Percentiles rank a stretch among this genome's conserved stretches.
Evolutionary conservation across 192 early-diverging fungal genomes (phyloP).

Genomic region (Physocladia obscura): DNA sequence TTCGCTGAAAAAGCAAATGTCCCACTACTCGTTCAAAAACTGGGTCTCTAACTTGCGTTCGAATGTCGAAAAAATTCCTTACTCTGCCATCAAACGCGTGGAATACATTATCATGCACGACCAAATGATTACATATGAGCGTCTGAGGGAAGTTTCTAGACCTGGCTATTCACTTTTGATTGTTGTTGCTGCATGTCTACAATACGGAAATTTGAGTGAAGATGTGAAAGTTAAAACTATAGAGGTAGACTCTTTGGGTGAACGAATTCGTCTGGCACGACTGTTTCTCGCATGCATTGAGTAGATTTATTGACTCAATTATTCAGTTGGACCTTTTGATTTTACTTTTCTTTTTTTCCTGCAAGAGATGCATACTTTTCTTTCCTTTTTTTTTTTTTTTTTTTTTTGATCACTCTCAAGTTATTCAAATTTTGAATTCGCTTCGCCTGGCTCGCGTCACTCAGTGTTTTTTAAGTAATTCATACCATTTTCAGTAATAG

Average conservation of each 20-base stretch:
- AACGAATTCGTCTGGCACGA: background rate
- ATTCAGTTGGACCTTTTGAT: too few relatives aligned
- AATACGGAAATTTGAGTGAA: constrained; percentile 44
- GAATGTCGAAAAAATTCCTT: constrained; percentile 43
- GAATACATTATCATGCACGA: constrained; percentile 54
- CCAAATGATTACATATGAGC: constrained; percentile 53
- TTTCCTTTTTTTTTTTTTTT: background rate
- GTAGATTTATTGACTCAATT: background rate
- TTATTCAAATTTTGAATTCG: too few relatives aligned
- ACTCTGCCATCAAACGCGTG: constrained; percentile 36
- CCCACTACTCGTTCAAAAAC: constrained; percentile 47
- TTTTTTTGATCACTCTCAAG: background rate
- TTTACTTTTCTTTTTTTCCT: background rate
- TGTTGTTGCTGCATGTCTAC: constrained; percentile 55
- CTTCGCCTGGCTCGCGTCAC: too few relatives aligned
- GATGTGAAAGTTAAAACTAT: constrained; percentile 26
- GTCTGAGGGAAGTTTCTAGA: constrained; percentile 43
- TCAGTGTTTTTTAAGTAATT: too few relatives aligned
- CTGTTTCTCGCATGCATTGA: constrained; percentile 13
- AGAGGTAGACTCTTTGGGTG: constrained; percentile 9
- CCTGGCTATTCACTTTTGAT: constrained; percentile 55
- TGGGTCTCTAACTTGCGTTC: constrained; percentile 43
- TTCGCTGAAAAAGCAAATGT: constrained; percentile 46
- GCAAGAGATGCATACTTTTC: background rate
- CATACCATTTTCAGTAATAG: constrained; percentile 86